Conservation (phyloP, 2,329 filamentous ascomycete genomes). For the Macroventuria anomochaeta region DNA sequence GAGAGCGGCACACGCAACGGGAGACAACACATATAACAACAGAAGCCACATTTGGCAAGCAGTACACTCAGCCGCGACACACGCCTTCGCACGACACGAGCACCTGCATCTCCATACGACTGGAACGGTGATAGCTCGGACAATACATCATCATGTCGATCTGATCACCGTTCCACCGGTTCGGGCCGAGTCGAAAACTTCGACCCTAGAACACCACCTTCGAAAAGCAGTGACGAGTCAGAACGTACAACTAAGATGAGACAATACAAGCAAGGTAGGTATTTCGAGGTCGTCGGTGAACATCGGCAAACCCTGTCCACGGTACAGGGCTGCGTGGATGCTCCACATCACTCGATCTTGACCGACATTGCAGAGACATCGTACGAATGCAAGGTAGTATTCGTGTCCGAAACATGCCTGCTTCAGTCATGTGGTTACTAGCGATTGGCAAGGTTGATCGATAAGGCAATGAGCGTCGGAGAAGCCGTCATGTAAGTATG, state of each 20-base stretch:
- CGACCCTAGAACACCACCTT: not conserved
- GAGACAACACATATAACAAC: not conserved
- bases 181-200: slow-evolving; percentile 15
- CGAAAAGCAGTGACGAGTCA: not conserved
- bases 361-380: not conserved
- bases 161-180: slow-evolving; percentile 9
- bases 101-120: not conserved
- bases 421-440: not conserved
- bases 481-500: not conserved
- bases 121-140: slow-evolving; percentile 13
- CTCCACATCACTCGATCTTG: slow-evolving; percentile 1
- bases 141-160: slow-evolving; percentile 18
- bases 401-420: not conserved
- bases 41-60: not conserved
- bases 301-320: not conserved
- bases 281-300: not conserved
- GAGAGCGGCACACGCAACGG: too few relatives aligned
- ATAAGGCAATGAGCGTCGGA: not conserved
- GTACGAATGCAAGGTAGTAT: slow-evolving; percentile 4
- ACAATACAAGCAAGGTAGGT: not conserved
- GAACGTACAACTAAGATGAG: not conserved
- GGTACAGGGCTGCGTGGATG: slow-evolving; percentile 2
- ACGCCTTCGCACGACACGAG: slow-evolving; percentile 1
- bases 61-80: not conserved
- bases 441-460: not conserved